Base-by-base conservation (phyloP, 1,284 basidiomycete genomes). In the Schizophyllum amplum region DNA sequence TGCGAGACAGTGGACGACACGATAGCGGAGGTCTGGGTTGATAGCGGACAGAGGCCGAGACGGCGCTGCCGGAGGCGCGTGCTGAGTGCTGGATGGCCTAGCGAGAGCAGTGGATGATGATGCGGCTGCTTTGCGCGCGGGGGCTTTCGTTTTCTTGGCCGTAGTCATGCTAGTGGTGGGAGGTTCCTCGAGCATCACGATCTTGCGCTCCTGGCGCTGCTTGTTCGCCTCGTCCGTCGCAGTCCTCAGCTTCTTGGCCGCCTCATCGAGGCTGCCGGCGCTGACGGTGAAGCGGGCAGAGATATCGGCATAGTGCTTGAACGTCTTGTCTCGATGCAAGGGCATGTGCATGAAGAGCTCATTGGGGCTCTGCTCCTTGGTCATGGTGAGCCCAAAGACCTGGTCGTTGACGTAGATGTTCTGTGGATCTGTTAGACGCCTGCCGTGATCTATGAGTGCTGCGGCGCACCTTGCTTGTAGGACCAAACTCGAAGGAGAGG, bases 291-390 rank as follows among this genome's bases (percentile, higher is more conserved):
- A 79, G 66, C 84, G 88, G 47, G 85, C 85, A 17, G 79, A 74
- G 48, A 90, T 79, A 62, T 81, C 83, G 58, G 86, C 87, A 62
- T 83, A 79, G n/a, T 84, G 78, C 66, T 84, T 87, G 61, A 90
- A 78, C 33, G 33, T 13, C 33, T 17, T 42, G 33, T 42, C 33
- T 42, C 33, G 33, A 42, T 42, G 33, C 1, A 85, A 81, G 0
- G 80, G 78, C 62, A 73, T 80, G 13, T 86, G 79, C 20, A 89
- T 75, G 69, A 87, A 90, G 49, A 90, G 75, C 62, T 90, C 88
- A 63, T 88, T 84, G 11, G 77, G 72, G 0, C 74, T 67, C 59
- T 73, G 74, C 68, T 88, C 87, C 56, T 73, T 72, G 53, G 70
- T 67, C 4, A 76, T 69, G 4, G 71, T 72, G 72, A 87, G 78